phyloP scores from a whole-genome alignment of 768 basidiomycete genomes.

The Pleurotus tuoliensis region DNA sequence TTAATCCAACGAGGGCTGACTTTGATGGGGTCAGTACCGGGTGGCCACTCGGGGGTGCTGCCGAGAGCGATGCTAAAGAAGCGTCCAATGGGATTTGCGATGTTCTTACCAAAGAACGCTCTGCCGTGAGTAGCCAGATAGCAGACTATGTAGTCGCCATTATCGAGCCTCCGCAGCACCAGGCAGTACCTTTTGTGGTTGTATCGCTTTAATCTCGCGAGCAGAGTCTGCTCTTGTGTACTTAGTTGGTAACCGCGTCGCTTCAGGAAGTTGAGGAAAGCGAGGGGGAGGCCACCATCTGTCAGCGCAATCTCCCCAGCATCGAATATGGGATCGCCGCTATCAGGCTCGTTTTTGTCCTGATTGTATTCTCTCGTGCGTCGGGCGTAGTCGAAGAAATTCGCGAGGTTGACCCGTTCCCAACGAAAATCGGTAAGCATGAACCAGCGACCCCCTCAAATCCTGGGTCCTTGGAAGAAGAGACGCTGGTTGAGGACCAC shows the following conservation, averaged over 20 bases:
- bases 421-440: slow-evolving; percentile 2
- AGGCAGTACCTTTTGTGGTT: slow-evolving; percentile 25
- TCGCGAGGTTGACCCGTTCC: slow-evolving; percentile 4
- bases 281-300: slow-evolving; percentile 1
- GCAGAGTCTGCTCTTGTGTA: slow-evolving; percentile 13
- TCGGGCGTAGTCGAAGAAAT: neutral
- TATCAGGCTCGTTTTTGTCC: neutral
- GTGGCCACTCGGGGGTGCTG: slow-evolving; percentile 21
- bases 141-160: slow-evolving; percentile 29
- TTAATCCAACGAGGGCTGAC: slow-evolving; percentile 25
- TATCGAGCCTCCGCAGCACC: slow-evolving; percentile 26
- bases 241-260: slow-evolving; percentile 16
- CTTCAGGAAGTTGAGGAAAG: neutral
- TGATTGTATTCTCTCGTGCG: neutral
- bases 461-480: neutral
- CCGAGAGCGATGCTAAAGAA: slow-evolving; percentile 34
- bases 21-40: slow-evolving; percentile 22
- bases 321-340: neutral
- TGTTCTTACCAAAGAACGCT: slow-evolving; percentile 17
- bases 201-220: neutral
- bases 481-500: no score
- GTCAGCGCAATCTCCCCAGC: slow-evolving; percentile 3
- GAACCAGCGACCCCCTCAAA: neutral
- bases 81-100: slow-evolving; percentile 20
- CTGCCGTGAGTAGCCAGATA: slow-evolving; percentile 31